Evolutionary conservation across 257 asterid species (phyloP).

Genomic region (Osmanthus fragrans): DNA sequence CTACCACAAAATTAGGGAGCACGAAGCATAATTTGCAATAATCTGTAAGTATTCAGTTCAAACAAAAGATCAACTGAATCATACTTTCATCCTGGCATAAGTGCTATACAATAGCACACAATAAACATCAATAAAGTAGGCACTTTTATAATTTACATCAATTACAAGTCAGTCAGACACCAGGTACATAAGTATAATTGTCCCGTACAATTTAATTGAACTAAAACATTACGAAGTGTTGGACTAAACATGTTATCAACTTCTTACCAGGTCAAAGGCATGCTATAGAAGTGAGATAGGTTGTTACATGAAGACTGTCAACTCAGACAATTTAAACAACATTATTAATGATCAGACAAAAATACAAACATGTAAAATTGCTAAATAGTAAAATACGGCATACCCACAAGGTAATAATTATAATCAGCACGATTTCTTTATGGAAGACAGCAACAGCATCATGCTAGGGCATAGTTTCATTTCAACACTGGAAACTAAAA

Average conservation of each 20-base stretch:
- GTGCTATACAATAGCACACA: constrained; percentile 9
- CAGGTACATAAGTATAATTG: background rate
- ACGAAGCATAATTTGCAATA: constrained; percentile 1
- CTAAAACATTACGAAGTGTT: background rate
- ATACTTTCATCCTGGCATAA: background rate
- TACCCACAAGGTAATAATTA: background rate
- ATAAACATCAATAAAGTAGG: background rate
- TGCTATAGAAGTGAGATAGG: background rate
- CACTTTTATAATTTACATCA: background rate
- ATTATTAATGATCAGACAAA: too few species aligned
- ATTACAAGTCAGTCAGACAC: background rate
- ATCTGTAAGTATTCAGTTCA: background rate
- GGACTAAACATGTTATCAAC: background rate
- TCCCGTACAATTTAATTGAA: background rate
- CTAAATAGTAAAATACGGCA: background rate
- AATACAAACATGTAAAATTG: background rate
- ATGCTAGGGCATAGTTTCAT: constrained; percentile 6
- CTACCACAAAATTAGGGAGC: background rate
- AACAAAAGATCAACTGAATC: background rate
- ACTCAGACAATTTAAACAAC: background rate
- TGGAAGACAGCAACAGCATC: constrained; percentile 6
- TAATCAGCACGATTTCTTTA: background rate
- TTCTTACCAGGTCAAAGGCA: background rate
- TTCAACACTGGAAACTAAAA: background rate
- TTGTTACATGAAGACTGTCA: background rate